Base-by-base conservation (phyloP, 495 filamentous ascomycete genomes). In the Aspergillus ellipticus region DNA sequence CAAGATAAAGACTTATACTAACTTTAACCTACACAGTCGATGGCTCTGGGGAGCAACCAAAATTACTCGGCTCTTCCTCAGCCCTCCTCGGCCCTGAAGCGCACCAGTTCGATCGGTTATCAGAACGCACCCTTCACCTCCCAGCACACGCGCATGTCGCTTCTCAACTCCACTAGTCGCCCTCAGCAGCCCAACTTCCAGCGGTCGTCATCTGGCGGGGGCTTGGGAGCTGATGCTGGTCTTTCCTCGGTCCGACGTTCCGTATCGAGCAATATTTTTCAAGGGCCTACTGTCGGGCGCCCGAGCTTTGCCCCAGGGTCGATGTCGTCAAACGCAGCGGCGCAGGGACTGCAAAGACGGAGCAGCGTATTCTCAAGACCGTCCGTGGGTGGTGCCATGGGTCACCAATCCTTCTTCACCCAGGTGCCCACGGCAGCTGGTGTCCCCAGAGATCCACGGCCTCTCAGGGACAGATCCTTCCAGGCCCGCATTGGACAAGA, bases 51-150 rank as follows among this genome's bases (percentile, higher is more conserved):
- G 58, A 81, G 83, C 62, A 80, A 92, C 64, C 89, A 85, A 65
- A 82, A 84, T 69, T 93, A 87, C 64, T 85, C 87, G 37, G 77
- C 83, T n/a, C 88, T 96, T 52, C 92, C 92, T 5, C 89, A 91
- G 70, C 91, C 92, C 5, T 77, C 87, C n/a, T 97, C 94, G n/a
- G 89, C 94, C 21, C 81, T 97, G 77, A 97, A 97, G 73, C 89
- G 94, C 67, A 89, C 90, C 7, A 96, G 84, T 62, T 92, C 90
- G n/a, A 86, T 86, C 45, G 84, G 85, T 58, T 74, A 80, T 59
- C 82, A 85, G 65, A 85, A 85, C 64, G 74, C 80, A 39, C 79
- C 80, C 33, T 84, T 80, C 69, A 82, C 84, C n/a, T 77, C 82
- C 33, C 84, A 85, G 68, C 84, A 92, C 69, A 83, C 77, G 51